Evolutionary conservation across 1,284 basidiomycete species (phyloP).

Genomic region (Rhizoctonia solani): DNA sequence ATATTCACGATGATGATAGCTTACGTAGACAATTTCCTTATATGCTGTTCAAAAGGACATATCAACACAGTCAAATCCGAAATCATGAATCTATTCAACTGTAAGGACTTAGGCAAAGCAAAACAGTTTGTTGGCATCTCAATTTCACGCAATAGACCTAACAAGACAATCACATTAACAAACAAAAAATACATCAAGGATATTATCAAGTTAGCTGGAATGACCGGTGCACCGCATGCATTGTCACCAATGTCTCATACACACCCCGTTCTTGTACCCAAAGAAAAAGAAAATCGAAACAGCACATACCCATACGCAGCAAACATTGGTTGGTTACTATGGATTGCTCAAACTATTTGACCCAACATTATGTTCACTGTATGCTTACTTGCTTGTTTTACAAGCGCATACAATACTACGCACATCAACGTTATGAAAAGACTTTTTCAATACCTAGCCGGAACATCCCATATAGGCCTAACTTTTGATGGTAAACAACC

Average conservation of each 20-base stretch:
- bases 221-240: background rate
- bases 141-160: background rate
- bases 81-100: constrained; percentile 6
- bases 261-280: background rate
- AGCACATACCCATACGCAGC: constrained; percentile 6
- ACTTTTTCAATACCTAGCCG: constrained; percentile 7
- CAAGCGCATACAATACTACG: background rate
- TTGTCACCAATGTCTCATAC: constrained; percentile 7
- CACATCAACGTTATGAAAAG: constrained; percentile 8
- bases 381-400: constrained; percentile 3
- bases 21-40: constrained; percentile 24
- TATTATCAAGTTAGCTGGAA: constrained; percentile 33
- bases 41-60: constrained; percentile 5
- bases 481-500: constrained; percentile 16
- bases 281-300: background rate
- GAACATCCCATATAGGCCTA: background rate
- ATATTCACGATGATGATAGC: background rate
- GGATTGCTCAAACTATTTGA: constrained; percentile 2
- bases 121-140: constrained; percentile 36
- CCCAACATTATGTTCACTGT: constrained; percentile 12
- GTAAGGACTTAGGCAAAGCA: constrained; percentile 36
- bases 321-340: constrained; percentile 7
- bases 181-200: constrained; percentile 22
- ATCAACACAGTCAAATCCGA: constrained; percentile 6
- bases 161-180: constrained; percentile 31